Evolutionary conservation across 306 rosid species (phyloP), one percentile per base, ranked within the genome.

Genomic region (Bauhinia variegata): DNA sequence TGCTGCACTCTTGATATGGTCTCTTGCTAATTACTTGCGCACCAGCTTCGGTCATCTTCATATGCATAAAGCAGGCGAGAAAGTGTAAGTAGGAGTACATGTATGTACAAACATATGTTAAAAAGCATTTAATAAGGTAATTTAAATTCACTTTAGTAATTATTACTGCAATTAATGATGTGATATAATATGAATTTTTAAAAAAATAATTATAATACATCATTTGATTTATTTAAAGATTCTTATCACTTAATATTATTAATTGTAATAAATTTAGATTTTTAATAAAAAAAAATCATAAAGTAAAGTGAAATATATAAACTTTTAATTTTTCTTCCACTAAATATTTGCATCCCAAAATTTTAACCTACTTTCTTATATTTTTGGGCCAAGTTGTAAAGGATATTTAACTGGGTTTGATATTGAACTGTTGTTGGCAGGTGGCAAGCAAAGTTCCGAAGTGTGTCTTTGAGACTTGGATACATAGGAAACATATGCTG

Each of bases 381-480:
- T 23, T 23, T 23, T 23, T 23, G 28, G 28, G 28, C 28, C 28
- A 23, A 23, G 28, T 23, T 23, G 23, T 64, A 39, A 54, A 34
- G 17, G 13, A 70, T 52, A 23, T 23, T 23, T 23, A 23, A 23
- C 28, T 23, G 1, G 28, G 28, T 23, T 23, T 23, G 28, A 23
- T n/a, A n/a, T 23, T 23, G 28, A 23, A 23, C 2, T 23, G 28
- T 30, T 11, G 33, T 43, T 51, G 67, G 61, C 78, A 82, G 86
- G 75, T 84, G 93, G 90, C 76, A 82, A 78, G 75, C 73, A 41
- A 84, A 78, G 81, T 60, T 55, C 84, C 37, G 83, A 70, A 5
- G 61, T 84, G 4, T 23, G 2, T 61, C 64, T 16, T 64, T 86
- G 8, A 86, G 88, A 23, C 73, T 80, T 17, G 84, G 28, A 23